These are phyloP conservation scores for Trypanosoma scelopori DNA, from an alignment of 208 protist species.

Conservation along the genomic window DNA sequence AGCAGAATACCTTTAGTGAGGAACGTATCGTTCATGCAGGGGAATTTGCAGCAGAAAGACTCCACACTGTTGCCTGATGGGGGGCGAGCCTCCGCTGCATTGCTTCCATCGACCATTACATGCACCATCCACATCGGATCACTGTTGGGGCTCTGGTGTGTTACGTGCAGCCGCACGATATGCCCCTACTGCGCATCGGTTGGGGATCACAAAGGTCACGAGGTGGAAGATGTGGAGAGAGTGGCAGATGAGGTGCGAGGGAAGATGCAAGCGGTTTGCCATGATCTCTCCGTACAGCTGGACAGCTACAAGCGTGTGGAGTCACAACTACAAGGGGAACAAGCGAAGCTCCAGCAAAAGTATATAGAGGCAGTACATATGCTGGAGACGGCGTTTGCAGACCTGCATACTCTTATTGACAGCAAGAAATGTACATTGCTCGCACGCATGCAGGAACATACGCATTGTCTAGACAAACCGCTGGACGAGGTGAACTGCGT, in stretches of 20 bases:
- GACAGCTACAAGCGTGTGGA: slow-evolving; percentile 38
- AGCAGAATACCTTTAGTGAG: background rate
- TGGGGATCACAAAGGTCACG: slow-evolving; percentile 54
- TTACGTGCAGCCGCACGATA: slow-evolving; percentile 44
- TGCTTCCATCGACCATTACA: background rate
- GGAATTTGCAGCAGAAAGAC: background rate
- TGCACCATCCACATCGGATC: slow-evolving; percentile 46
- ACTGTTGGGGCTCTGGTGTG: slow-evolving; percentile 54
- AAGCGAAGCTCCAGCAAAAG: slow-evolving; percentile 23
- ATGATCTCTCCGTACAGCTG: slow-evolving; percentile 48
- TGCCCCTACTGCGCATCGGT: slow-evolving; percentile 75
- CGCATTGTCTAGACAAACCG: slow-evolving; percentile 28
- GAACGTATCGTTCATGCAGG: background rate
- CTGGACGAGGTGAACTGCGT: slow-evolving; percentile 39
- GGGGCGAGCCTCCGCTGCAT: background rate
- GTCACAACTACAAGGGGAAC: slow-evolving; percentile 42
- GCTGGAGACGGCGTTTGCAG: slow-evolving; percentile 24
- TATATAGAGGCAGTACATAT: slow-evolving; percentile 29
- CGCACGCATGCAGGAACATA: slow-evolving; percentile 12
- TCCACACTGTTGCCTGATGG: background rate
- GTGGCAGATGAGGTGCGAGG: slow-evolving; percentile 29
- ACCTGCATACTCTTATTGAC: slow-evolving; percentile 39
- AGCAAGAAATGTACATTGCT: slow-evolving; percentile 28
- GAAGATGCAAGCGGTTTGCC: slow-evolving; percentile 40
- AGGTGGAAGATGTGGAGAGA: slow-evolving; percentile 38